These are phyloP conservation scores for Anacardium occidentale DNA, from an alignment of 345 rosid genomes.

Conservation along the genomic window DNA sequence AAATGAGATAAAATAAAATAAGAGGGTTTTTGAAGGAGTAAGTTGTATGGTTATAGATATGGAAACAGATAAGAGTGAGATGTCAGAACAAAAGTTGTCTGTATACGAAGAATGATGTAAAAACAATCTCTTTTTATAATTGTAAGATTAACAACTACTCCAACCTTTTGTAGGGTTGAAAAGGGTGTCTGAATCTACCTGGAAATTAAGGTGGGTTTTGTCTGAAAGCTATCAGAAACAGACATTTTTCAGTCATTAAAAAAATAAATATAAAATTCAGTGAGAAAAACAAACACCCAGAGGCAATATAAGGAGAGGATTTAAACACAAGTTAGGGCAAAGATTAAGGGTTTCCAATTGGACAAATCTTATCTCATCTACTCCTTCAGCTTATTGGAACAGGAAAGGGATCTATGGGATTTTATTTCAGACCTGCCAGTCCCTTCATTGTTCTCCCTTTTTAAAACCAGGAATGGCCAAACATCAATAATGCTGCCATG, in stretches of 20 bases:
- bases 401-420: constrained; percentile 13
- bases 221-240: constrained; percentile 25
- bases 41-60: no score
- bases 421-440: not conserved
- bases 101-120: not conserved
- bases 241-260: constrained; percentile 16
- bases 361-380: constrained; percentile 37
- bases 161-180: constrained; percentile 21
- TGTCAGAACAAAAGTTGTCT: constrained; percentile 14
- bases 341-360: constrained; percentile 12
- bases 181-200: constrained; percentile 54
- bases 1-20: no score
- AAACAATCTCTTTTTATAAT: not conserved
- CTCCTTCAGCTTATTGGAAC: constrained; percentile 34
- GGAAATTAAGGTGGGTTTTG: constrained; percentile 57
- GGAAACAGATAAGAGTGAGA: not conserved
- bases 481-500: constrained; percentile 45
- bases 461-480: constrained; percentile 40
- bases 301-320: constrained; percentile 33
- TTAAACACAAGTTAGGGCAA: constrained; percentile 17
- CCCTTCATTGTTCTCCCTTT: not conserved
- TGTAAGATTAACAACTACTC: constrained; percentile 10
- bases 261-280: not conserved
- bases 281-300: not conserved
- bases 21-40: no score